Evolutionary conservation across 495 filamentous ascomycete genomes (phyloP), one percentile per base, ranked within the genome.

Genomic region (Penicillium alfredii): DNA sequence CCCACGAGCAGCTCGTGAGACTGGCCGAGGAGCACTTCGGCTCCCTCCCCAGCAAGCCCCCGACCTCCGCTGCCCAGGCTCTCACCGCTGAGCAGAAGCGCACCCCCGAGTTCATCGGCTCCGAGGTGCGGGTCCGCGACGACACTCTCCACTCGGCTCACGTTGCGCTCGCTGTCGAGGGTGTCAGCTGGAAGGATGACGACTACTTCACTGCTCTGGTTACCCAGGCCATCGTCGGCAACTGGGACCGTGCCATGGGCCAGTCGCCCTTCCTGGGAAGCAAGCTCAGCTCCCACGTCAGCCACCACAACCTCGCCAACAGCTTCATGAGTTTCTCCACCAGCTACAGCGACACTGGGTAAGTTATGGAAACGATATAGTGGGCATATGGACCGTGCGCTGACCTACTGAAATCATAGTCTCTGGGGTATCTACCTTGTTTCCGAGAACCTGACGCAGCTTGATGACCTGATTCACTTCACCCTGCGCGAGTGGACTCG

Each of bases 321-420:
- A 94, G 87, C 76, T 97, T 94, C 80, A 99, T 99, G 92, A 90
- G 84, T 77, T 99, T 99, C 72, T 94, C 87, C 51, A 99, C 92
- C 30, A 94, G 87, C 73, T 99, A 99, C 71, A 94, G 86, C 60
- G 92, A 99, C 68, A 97, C 92, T 60, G 92, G 89, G 88, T 95
- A 77, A 71, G 77, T 50, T 30, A 13, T 15, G 15, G 32, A 45
- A 38, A 22, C 46, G 19, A 16, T 35, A 30, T n/a, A n/a, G n/a
- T n/a, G n/a, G n/a, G n/a, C n/a, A n/a, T n/a, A n/a, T n/a, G n/a
- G n/a, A n/a, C n/a, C n/a, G n/a, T n/a, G n/a, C n/a, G n/a, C 45
- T 47, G 33, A 46, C 52, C 39, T 30, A 33, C 53, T 56, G 45
- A 61, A 33, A 22, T 2, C 32, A 9, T 59, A 94, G 92, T 69